Base-by-base conservation (phyloP, 2,329 filamentous ascomycete genomes). In the Penicillium griseofulvum region DNA sequence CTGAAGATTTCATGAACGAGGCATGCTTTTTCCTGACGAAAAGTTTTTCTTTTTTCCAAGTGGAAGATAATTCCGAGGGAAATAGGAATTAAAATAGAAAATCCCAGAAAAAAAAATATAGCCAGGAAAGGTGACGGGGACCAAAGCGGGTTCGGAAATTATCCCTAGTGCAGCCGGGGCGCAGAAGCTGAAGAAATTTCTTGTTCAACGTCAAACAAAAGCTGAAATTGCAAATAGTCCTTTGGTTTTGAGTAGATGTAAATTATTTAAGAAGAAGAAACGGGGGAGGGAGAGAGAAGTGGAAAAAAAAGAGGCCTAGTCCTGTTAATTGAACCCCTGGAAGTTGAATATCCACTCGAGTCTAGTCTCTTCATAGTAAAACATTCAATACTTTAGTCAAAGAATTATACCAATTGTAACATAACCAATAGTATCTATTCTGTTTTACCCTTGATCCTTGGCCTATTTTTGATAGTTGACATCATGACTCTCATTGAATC, bases 291-390 rank as follows among this genome's bases (percentile, higher is more conserved):
- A 19, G 50, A 47, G 45, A 49, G 50, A 45, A 49, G 48, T 10
- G 12, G 12, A 31, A 52, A 54, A 37, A 48, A 37, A 48, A 22
- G 14, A 33, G 59, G 47, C 33, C 49, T 55, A 24, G 37, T 43
- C 29, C 29, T 31, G 29, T 31, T 31, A 14, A 31, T 31, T 39
- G 28, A 50, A 50, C 63, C 63, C 63, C 62, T 65, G 62, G 62
- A 63, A 62, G 60, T 61, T 55, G 55, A 63, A 56, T 61, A 58
- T 59, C 63, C 63, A 65, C 63, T 63, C 28, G 53, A 65, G 57
- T 59, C 56, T 54, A 62, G 58, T 52, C 49, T 53, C 56, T 60
- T 57, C 62, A 60, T 60, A 57, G 61, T 45, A 64, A 62, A 64
- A 62, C 28, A 42, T 24, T 62, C 26, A 43, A 26, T 54, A 52